Percentiles rank a stretch among this genome's conserved stretches.
phyloP scores from a whole-genome alignment of 2,329 filamentous ascomycete species.

The Apiospora aurea region DNA sequence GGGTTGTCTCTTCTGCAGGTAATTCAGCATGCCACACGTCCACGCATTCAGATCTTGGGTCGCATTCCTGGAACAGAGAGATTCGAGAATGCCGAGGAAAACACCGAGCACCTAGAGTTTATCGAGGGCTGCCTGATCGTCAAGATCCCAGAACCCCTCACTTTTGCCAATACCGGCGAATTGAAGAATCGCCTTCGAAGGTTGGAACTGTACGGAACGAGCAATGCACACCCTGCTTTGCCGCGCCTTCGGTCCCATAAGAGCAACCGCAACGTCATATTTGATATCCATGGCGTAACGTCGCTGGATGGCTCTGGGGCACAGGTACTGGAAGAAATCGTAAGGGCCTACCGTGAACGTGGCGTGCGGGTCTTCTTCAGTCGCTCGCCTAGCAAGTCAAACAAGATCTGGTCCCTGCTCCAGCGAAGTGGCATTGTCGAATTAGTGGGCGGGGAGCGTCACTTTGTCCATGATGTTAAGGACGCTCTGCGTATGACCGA shows the following conservation, averaged over 20 bases:
- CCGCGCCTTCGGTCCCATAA: slow-evolving; percentile 80
- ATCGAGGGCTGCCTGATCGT: slow-evolving; percentile 93
- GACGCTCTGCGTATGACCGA: slow-evolving; percentile 86
- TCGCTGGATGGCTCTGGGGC: slow-evolving; percentile 91
- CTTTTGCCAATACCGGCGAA: slow-evolving; percentile 95
- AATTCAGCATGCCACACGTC: slow-evolving; percentile 87
- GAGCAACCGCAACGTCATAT: slow-evolving; percentile 90
- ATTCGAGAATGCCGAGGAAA: slow-evolving; percentile 84
- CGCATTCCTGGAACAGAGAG: slow-evolving; percentile 82
- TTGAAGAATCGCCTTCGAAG: slow-evolving; percentile 83
- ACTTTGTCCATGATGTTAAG: slow-evolving; percentile 85
- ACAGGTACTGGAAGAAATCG: slow-evolving; percentile 91
- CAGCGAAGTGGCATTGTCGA: slow-evolving; percentile 84
- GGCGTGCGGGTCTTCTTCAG: slow-evolving; percentile 82
- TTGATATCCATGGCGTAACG: slow-evolving; percentile 97
- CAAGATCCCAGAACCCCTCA: slow-evolving; percentile 96
- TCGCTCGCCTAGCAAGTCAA: slow-evolving; percentile 56
- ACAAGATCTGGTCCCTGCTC: slow-evolving; percentile 75
- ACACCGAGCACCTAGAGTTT: slow-evolving; percentile 80
- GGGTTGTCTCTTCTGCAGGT: slow-evolving; percentile 89
- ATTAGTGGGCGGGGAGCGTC: slow-evolving; percentile 75
- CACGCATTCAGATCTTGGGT: slow-evolving; percentile 94
- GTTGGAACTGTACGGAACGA: slow-evolving; percentile 90
- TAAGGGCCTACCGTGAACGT: slow-evolving; percentile 77
- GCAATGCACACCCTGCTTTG: slow-evolving; percentile 82